These are phyloP conservation scores for Breviolum minutum DNA, from an alignment of 73 alveolate genomes.

Conservation along the genomic window DNA sequence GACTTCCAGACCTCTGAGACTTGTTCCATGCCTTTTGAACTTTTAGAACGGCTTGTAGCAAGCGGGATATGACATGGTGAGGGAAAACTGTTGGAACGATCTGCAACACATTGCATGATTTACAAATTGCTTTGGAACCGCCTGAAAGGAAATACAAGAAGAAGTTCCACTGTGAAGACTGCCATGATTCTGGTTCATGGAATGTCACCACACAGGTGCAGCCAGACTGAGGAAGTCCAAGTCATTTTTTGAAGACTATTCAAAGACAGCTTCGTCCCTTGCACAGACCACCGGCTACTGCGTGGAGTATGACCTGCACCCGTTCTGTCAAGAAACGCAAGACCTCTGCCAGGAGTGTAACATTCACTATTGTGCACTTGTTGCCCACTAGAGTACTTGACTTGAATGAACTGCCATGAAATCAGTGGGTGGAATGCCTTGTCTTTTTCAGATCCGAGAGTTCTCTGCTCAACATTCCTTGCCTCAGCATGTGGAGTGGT, in stretches of 20 bases:
- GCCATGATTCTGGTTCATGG: slow-evolving; percentile 54
- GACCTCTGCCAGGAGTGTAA: slow-evolving; percentile 47
- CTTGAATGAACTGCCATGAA: not conserved
- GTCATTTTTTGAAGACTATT: not conserved
- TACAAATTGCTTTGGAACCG: not conserved
- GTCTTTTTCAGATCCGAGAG: not conserved
- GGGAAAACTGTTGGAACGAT: no score
- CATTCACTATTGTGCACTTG: not conserved
- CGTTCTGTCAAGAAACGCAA: slow-evolving; percentile 75
- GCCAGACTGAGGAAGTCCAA: not conserved
- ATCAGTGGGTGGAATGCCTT: no score
- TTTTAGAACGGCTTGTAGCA: no score
- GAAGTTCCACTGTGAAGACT: slow-evolving; percentile 58
- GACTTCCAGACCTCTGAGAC: no score
- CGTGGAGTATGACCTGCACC: slow-evolving; percentile 91
- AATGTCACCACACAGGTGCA: slow-evolving; percentile 28
- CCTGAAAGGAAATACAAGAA: slow-evolving; percentile 37
- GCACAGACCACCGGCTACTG: slow-evolving; percentile 35
- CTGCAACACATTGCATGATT: no score
- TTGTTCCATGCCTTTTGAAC: no score
- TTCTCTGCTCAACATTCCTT: not conserved
- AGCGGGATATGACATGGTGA: no score
- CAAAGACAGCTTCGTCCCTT: no score
- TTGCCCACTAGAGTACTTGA: not conserved
- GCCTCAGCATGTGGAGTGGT: not conserved